phyloP scores from a whole-genome alignment of 2,329 filamentous ascomycete genomes.

The Aspergillus viridinutans region DNA sequence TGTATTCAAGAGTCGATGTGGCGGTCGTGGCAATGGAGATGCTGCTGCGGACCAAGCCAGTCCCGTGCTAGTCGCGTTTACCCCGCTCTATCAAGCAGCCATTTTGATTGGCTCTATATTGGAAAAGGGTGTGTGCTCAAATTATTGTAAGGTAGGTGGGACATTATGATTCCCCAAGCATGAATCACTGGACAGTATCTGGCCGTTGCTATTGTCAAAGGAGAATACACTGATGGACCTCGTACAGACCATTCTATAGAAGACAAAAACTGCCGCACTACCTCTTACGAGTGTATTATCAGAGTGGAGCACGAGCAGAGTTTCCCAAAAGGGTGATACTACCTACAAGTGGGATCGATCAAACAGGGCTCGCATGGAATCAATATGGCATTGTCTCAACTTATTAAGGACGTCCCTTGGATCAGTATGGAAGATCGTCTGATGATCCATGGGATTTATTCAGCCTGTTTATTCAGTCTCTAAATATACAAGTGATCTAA shows the following conservation, averaged over 20 bases:
- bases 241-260: not conserved
- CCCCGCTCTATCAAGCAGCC: constrained; percentile 3
- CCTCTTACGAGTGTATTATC: no score
- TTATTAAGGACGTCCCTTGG: not conserved
- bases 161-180: not conserved
- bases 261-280: not conserved
- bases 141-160: not conserved
- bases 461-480: no score
- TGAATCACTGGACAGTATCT: not conserved
- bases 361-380: not conserved
- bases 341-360: not conserved
- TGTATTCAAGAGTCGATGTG: not conserved
- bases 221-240: no score
- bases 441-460: not conserved
- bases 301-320: not conserved
- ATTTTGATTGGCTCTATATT: not conserved
- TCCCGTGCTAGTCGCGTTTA: constrained; percentile 12
- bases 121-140: not conserved
- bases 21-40: constrained; percentile 5
- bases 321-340: not conserved
- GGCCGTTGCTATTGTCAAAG: not conserved
- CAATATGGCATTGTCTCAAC: not conserved
- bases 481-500: no score
- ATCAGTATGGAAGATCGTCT: not conserved
- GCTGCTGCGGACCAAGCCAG: constrained; percentile 15